Conservation (phyloP, 768 basidiomycete genomes). For the Boletus rubroflammeus region DNA sequence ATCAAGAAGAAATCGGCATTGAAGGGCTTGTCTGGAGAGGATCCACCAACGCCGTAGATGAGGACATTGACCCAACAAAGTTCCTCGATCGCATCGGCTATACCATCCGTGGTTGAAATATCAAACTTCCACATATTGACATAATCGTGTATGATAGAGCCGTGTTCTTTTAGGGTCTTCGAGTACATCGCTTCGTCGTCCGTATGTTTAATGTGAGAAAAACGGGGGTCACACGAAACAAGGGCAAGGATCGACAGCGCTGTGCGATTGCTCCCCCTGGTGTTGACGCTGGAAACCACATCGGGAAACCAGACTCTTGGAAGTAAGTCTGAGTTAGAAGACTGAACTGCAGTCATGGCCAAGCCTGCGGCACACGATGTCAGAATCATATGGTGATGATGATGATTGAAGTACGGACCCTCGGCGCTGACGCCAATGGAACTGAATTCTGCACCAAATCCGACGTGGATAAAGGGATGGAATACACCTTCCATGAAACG, state of each 20-base stretch:
- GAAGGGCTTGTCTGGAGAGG: conserved; percentile 44
- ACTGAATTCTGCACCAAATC: conserved; percentile 61
- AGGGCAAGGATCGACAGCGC: conserved; percentile 52
- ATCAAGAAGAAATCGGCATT: conserved; percentile 67
- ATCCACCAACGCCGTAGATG: conserved; percentile 61
- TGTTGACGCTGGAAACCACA: conserved; percentile 10
- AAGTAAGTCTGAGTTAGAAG: conserved; percentile 14
- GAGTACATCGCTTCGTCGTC: conserved; percentile 33
- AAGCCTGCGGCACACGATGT: conserved; percentile 40
- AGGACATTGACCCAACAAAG: conserved; percentile 52
- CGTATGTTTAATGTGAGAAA: conserved; percentile 21
- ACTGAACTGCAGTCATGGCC: conserved; percentile 44
- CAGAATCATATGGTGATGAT: conserved; percentile 30
- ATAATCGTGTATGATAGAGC: conserved; percentile 39
- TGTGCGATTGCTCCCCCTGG: conserved; percentile 15
- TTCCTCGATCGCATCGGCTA: conserved; percentile 58
- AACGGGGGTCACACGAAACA: conserved; percentile 47
- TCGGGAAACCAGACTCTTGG: conserved; percentile 24
- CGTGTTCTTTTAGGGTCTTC: conserved; percentile 30
- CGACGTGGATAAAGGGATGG: conserved; percentile 64
- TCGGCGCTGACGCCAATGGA: conserved; percentile 58
- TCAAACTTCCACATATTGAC: conserved; percentile 46
- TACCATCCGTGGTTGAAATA: conserved; percentile 30
- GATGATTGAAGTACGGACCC: conserved; percentile 43
- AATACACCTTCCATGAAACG: conserved; percentile 54